Base-by-base conservation (phyloP, 306 rosid genomes). In the Trifolium subterraneum region DNA sequence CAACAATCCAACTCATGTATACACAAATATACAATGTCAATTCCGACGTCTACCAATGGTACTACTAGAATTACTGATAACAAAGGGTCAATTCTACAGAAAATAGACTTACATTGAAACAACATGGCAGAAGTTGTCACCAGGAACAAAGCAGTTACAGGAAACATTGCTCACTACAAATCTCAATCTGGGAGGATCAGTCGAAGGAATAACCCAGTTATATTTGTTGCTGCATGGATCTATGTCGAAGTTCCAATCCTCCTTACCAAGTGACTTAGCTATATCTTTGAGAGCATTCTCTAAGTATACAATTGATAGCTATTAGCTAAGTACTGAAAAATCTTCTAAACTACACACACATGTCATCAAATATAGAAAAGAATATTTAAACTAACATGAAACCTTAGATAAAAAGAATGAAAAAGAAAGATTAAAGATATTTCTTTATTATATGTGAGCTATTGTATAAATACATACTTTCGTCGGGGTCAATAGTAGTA, bases 201-300 rank as follows among this genome's bases (percentile, higher is more conserved):
- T 6, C 33, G 4, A 4, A 59, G 64, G 64, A 1, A 23, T 62
- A 62, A 62, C 3, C 68, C 68, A 33, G 25, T 33, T 62, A 29
- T 25, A 3, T 62, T 62, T n/a, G 44, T 35, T 35, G 42, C 87
- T 80, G 64, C 95, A 89, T 19, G 92, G 95, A 84, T 89, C 84
- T 1, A 72, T 48, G 6, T 42, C 48, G 72, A 78, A 85, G 76
- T 83, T 38, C 90, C 94, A 87, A 48, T 73, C n/a, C 35, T 22
- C 22, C 72, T 66, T 85, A 64, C 94, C 87, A 10, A 89, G 61
- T 13, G 61, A 76, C 1, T 70, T 76, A 6, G 65, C 92, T 64
- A 87, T 77, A 1, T 55, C 88, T 31, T 68, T 22, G 71, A 89
- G 55, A 36, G 82, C 94, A 33, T 52, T 0, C 22, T 81, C 89